phyloP scores from a whole-genome alignment of 345 rosid species.

The Odontarrhena argentea region DNA sequence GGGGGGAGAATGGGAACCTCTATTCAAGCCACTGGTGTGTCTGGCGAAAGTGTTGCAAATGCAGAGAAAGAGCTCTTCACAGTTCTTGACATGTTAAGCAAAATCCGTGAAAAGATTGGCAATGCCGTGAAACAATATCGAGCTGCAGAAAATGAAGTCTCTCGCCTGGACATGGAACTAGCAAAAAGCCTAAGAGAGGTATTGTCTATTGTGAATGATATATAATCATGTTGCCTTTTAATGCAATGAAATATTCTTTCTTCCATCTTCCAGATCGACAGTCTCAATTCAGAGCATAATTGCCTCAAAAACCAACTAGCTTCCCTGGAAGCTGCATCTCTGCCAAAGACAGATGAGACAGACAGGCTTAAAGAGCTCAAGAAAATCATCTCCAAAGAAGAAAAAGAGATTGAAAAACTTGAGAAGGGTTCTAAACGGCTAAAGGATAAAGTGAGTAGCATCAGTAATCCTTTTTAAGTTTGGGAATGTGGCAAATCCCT shows the following conservation, averaged over 20 bases:
- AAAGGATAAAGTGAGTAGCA: constrained; percentile 66
- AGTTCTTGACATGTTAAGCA: constrained; percentile 56
- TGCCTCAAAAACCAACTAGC: constrained; percentile 79
- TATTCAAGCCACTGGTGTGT: constrained; percentile 74
- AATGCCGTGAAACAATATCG: constrained; percentile 70
- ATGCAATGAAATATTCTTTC: constrained; percentile 26
- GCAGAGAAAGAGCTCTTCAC: constrained; percentile 76
- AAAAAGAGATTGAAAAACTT: constrained; percentile 69
- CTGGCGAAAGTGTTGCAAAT: constrained; percentile 62
- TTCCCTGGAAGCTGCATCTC: constrained; percentile 78
- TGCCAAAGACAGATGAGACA: constrained; percentile 74
- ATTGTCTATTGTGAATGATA: constrained; percentile 10
- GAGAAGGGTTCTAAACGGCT: constrained; percentile 69
- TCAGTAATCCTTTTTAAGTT: constrained; percentile 1
- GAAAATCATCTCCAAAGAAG: constrained; percentile 60
- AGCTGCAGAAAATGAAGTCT: constrained; percentile 64
- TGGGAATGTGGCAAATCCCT: constrained; percentile 11
- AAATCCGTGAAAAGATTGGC: constrained; percentile 57
- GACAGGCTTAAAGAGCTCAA: constrained; percentile 65
- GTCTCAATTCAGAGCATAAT: constrained; percentile 69
- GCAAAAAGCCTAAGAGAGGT: constrained; percentile 94
- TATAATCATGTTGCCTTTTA: constrained; percentile 23
- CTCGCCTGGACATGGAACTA: constrained; percentile 75
- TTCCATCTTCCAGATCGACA: constrained; percentile 59
- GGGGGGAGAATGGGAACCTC: constrained; percentile 98